Evolutionary conservation across 768 basidiomycete genomes (phyloP).

Genomic region (Lentinula sp.): DNA sequence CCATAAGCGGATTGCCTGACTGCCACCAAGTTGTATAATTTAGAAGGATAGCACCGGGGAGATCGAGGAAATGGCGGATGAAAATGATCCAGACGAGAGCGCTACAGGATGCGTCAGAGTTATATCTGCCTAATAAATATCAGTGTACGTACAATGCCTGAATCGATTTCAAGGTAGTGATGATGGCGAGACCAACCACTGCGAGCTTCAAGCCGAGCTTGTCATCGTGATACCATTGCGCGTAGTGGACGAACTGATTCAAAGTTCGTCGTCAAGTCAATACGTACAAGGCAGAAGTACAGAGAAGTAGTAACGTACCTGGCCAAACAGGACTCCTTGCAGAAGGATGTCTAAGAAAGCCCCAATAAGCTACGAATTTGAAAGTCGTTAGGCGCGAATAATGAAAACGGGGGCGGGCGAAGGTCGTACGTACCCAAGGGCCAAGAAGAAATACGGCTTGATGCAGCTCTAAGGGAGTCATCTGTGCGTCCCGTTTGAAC

Average conservation of each 20-base stretch:
- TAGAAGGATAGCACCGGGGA: conserved; percentile 21
- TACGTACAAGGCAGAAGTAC: not conserved
- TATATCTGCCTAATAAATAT: not conserved
- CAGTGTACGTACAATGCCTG: conserved; percentile 22
- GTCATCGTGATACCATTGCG: conserved; percentile 18
- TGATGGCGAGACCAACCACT: conserved; percentile 18
- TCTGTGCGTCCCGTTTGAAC: conserved; percentile 6
- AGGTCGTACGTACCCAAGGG: conserved; percentile 21
- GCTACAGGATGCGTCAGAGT: conserved; percentile 10
- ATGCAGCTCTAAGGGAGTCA: conserved; percentile 19
- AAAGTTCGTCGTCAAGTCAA: not conserved
- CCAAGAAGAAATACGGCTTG: conserved; percentile 21
- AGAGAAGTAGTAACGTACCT: conserved; percentile 13
- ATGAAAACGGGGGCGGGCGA: not conserved
- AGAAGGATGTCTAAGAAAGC: conserved; percentile 21
- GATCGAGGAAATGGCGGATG: conserved; percentile 21
- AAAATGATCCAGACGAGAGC: conserved; percentile 24
- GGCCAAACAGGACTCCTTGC: conserved; percentile 24
- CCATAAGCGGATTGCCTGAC: conserved; percentile 23
- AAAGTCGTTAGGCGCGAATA: not conserved
- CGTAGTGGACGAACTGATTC: conserved; percentile 22
- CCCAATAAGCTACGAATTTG: conserved; percentile 19
- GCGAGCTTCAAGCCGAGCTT: conserved; percentile 12
- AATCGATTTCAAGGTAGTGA: conserved; percentile 24
- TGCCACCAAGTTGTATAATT: conserved; percentile 28